A percentile compares a stretch with the other conserved stretches of the same genome.
These are phyloP conservation scores for Saccharomycopsis amapae DNA, from an alignment of 805 yeast genomes.

Conservation along the genomic window DNA sequence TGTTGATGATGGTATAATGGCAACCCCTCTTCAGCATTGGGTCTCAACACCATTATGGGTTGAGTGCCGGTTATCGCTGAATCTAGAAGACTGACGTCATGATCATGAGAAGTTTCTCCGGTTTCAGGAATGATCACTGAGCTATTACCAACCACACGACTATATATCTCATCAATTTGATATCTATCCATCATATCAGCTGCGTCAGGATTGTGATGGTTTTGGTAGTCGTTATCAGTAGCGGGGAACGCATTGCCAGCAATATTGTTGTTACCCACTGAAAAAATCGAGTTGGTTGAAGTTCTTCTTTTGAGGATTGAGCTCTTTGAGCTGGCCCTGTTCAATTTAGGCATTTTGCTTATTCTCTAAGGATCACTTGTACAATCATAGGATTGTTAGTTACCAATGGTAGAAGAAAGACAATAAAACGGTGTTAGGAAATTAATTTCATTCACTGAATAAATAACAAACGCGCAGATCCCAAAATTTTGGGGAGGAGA, in stretches of 20 bases:
- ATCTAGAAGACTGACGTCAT: not conserved
- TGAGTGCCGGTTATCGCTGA: not conserved
- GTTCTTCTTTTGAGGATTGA: conserved; percentile 8
- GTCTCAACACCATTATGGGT: too few species aligned
- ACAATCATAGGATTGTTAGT: too few species aligned
- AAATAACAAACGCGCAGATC: too few species aligned
- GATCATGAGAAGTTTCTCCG: conserved; percentile 29
- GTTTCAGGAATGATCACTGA: conserved; percentile 41
- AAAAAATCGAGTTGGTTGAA: not conserved
- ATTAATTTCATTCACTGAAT: too few species aligned
- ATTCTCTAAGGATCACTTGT: too few species aligned
- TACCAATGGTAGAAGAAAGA: too few species aligned
- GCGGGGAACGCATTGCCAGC: not conserved
- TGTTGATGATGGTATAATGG: too few species aligned
- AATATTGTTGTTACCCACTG: not conserved
- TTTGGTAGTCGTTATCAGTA: not conserved
- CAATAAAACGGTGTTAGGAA: too few species aligned
- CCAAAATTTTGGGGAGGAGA: too few species aligned
- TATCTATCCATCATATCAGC: not conserved
- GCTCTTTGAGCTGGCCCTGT: not conserved
- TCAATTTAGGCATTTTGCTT: conserved; percentile 1
- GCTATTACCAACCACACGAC: conserved; percentile 24
- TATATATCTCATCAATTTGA: conserved; percentile 20
- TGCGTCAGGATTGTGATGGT: not conserved
- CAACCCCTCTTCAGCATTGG: too few species aligned